Evolutionary conservation across 805 yeast genomes (phyloP), one percentile per base, ranked within the genome.

Genomic region (Pichia pseudocactophila): DNA sequence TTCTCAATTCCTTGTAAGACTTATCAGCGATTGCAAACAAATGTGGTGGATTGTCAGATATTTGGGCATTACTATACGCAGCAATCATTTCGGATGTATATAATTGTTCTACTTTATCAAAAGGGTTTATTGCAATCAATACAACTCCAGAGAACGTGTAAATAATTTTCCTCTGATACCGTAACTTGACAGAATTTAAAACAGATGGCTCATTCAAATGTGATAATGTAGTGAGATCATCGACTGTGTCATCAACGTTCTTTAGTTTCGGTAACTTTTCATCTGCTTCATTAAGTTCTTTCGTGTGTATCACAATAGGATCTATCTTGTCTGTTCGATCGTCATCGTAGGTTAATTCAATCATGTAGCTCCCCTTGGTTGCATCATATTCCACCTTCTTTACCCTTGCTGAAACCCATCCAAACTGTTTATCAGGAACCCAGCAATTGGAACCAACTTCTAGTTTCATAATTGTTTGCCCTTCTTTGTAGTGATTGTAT

Each of bases 111-210:
- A 88, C 83, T 50, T 82, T 73, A 59, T 87, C 96, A 63, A 90
- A 90, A 13, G 98, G 98, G 61, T 90, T 90, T 1, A 95, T 81
- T 18, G 98, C 98, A 55, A 90, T 89, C 59, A 90, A 74, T 36
- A 90, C 98, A 43, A 90, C 89, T 58, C 98, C 98, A 1, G 96
- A 85, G 61, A 90, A 92, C 3, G 98, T 90, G 62, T 90, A 90
- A 45, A 90, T 90, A 58, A 80, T 83, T 54, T 88, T 74, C 58
- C 86, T 95, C 30, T 86, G 71, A 59, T 92, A 90, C 50, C 98
- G 76, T 47, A 83, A 76, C 55, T 78, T 81, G 58, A 90, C 89
- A n/a, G 97, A 96, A 57, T 89, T 94, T 50, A 90, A 72, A 37
- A 90, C 97, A 1, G 97, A 94, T 1, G 98, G 97, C 61, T 90